These are phyloP conservation scores for Elsinoe perseae DNA, from an alignment of 2,329 filamentous ascomycete genomes.

Conservation along the genomic window DNA sequence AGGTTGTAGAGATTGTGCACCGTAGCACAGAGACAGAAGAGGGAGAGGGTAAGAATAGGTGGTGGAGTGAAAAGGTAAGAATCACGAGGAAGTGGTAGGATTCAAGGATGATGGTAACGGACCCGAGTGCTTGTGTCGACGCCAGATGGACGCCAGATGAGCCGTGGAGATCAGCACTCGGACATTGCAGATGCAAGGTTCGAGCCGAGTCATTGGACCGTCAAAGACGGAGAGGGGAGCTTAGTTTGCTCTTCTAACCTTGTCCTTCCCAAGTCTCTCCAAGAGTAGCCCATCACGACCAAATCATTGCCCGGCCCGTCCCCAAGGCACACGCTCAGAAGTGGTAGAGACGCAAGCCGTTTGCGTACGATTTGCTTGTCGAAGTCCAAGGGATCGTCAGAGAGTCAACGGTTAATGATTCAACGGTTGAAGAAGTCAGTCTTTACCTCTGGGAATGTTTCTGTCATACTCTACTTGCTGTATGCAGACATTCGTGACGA, in stretches of 20 bases:
- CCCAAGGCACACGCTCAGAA: neutral
- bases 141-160: conserved; percentile 12
- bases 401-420: conserved; percentile 11
- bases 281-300: neutral
- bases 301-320: neutral
- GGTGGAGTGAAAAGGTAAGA: conserved; percentile 4
- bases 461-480: too few relatives aligned
- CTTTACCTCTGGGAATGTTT: neutral
- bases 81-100: conserved; percentile 7
- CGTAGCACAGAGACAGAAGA: neutral
- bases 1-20: neutral
- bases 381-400: conserved; percentile 1
- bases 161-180: conserved; percentile 14
- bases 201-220: conserved; percentile 14
- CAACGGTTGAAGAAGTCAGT: neutral
- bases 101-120: conserved; percentile 8
- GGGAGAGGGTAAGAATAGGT: conserved; percentile 1
- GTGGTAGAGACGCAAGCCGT: neutral
- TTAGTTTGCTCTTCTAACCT: conserved; percentile 6
- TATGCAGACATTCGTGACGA: neutral
- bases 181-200: conserved; percentile 13
- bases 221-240: too few relatives aligned
- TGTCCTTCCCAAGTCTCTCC: too few relatives aligned
- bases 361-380: conserved; percentile 12
- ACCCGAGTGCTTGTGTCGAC: conserved; percentile 11